Conservation (phyloP, 305 asterid genomes). For the Withania somnifera region DNA sequence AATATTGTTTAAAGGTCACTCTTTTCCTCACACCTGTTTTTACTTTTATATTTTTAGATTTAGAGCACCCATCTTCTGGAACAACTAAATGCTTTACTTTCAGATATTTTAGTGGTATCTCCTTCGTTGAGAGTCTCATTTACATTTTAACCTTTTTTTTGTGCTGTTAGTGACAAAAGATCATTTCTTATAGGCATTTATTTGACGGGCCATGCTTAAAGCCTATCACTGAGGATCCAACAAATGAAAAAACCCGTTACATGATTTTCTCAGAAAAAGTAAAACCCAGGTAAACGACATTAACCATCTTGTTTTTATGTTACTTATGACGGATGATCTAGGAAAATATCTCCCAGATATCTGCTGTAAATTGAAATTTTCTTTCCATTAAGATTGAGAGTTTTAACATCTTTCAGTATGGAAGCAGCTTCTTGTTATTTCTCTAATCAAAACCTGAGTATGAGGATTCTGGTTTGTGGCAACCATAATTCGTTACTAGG, state of each 20-base stretch:
- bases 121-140: background rate
- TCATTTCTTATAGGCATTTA: slow-evolving; percentile 38
- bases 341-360: background rate
- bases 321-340: background rate
- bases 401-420: background rate
- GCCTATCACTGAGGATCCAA: slow-evolving; percentile 77
- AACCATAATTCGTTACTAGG: background rate
- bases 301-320: background rate
- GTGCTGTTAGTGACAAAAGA: background rate
- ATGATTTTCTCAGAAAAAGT: slow-evolving; percentile 65
- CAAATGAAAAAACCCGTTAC: slow-evolving; percentile 46
- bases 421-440: background rate
- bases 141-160: background rate
- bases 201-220: slow-evolving; percentile 75
- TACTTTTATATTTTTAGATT: background rate
- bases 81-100: background rate
- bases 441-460: background rate
- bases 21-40: background rate
- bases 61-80: background rate
- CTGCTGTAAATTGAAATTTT: background rate
- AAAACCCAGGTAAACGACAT: slow-evolving; percentile 33
- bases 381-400: background rate
- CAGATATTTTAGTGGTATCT: background rate
- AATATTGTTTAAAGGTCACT: background rate
- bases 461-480: background rate